Percentiles rank a stretch among this genome's conserved stretches.
These are phyloP conservation scores for Boletus coccyginus DNA, from an alignment of 768 basidiomycete species.

Conservation along the genomic window DNA sequence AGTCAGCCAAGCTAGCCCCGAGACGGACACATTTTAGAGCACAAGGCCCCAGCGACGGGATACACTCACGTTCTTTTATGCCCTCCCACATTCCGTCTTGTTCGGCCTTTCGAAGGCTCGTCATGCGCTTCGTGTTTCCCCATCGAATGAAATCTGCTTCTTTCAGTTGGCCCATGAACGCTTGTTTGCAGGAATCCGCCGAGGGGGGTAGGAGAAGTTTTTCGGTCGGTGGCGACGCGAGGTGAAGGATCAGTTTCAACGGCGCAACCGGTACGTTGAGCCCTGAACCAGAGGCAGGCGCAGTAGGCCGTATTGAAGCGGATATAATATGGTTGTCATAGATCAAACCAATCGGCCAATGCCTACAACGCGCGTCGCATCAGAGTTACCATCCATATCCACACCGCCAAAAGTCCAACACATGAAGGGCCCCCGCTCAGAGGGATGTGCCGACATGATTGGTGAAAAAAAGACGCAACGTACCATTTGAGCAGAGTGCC, in stretches of 20 bases:
- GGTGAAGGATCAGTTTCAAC: slow-evolving; percentile 79
- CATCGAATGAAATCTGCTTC: slow-evolving; percentile 97
- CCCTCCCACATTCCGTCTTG: slow-evolving; percentile 98
- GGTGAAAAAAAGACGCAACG: slow-evolving; percentile 23
- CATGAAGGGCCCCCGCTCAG: background rate
- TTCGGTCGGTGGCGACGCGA: slow-evolving; percentile 83
- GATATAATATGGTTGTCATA: slow-evolving; percentile 82
- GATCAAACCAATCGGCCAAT: slow-evolving; percentile 95
- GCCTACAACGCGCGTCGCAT: slow-evolving; percentile 53
- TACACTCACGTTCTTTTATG: slow-evolving; percentile 81
- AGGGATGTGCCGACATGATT: background rate
- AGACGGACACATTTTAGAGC: slow-evolving; percentile 15
- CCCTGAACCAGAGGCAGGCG: slow-evolving; percentile 40
- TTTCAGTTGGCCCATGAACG: slow-evolving; percentile 94
- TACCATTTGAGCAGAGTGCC: slow-evolving; percentile 86
- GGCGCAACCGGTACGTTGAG: slow-evolving; percentile 45
- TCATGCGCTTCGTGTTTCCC: slow-evolving; percentile 95
- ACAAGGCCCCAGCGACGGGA: slow-evolving; percentile 13
- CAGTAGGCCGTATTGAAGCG: slow-evolving; percentile 45
- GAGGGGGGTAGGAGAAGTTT: slow-evolving; percentile 80
- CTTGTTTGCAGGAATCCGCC: slow-evolving; percentile 85
- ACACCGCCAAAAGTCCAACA: too few relatives aligned
- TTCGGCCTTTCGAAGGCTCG: slow-evolving; percentile 83
- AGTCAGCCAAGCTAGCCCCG: slow-evolving; percentile 23
- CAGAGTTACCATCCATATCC: slow-evolving; percentile 3